Evolutionary conservation across 2,329 filamentous ascomycete genomes (phyloP).

Genomic region (Cordyceps farinosa): DNA sequence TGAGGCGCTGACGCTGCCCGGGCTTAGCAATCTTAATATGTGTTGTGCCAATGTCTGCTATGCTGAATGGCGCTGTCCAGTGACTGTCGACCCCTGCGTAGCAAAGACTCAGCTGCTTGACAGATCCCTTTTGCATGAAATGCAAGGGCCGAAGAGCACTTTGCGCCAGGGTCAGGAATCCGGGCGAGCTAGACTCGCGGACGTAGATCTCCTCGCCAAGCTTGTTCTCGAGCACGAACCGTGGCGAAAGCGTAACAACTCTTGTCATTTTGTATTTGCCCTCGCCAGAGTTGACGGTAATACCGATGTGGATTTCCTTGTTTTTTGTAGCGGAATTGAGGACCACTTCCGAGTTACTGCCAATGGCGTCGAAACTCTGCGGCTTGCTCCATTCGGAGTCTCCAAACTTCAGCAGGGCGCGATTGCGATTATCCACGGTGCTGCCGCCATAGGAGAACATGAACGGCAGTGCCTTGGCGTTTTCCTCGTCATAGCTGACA

Average conservation of each 20-base stretch:
- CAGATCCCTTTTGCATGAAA: conserved; percentile 76
- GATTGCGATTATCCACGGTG: conserved; percentile 85
- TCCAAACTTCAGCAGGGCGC: conserved; percentile 80
- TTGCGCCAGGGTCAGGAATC: conserved; percentile 71
- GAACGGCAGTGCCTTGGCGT: conserved; percentile 76
- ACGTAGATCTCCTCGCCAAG: conserved; percentile 84
- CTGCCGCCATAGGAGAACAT: conserved; percentile 92
- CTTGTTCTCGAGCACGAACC: conserved; percentile 93
- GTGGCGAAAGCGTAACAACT: conserved; percentile 85
- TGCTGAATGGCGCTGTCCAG: conserved; percentile 97
- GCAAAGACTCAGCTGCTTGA: conserved; percentile 88
- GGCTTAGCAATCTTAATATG: conserved; percentile 92
- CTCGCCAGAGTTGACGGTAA: conserved; percentile 84
- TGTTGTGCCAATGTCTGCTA: conserved; percentile 86
- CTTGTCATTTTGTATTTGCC: conserved; percentile 98
- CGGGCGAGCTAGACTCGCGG: conserved; percentile 86
- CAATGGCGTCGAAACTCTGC: conserved; percentile 96
- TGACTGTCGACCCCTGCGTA: conserved; percentile 94
- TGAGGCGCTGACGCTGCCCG: conserved; percentile 81
- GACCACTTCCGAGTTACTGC: conserved; percentile 84
- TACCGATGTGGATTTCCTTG: conserved; percentile 85
- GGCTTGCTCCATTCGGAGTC: conserved; percentile 96
- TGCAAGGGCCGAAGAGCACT: conserved; percentile 83
- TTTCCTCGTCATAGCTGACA: conserved; percentile 47
- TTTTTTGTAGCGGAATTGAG: conserved; percentile 67